Conservation (phyloP, 768 basidiomycete species). For the Leccinum longicurvipes region DNA sequence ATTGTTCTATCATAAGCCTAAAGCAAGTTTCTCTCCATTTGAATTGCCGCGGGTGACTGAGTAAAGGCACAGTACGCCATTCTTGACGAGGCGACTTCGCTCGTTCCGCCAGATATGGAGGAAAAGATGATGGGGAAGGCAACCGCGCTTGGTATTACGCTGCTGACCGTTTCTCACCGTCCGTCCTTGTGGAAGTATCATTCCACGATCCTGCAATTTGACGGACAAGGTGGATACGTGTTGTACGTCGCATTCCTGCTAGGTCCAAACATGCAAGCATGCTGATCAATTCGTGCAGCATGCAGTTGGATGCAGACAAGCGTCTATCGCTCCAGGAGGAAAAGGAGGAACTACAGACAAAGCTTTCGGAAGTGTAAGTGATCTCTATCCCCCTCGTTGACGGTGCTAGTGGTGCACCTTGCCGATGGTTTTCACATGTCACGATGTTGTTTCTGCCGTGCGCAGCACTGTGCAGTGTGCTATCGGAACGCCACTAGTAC, state of each 20-base stretch:
- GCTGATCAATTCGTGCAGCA: slow-evolving; percentile 43
- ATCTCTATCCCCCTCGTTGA: background rate
- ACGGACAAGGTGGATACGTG: slow-evolving; percentile 92
- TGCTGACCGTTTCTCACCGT: slow-evolving; percentile 93
- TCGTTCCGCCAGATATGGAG: slow-evolving; percentile 91
- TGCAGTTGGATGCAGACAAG: slow-evolving; percentile 85
- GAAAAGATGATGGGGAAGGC: slow-evolving; percentile 94
- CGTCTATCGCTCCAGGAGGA: slow-evolving; percentile 91
- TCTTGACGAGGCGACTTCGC: slow-evolving; percentile 92
- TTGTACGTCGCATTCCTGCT: slow-evolving; percentile 57
- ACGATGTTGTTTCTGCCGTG: background rate
- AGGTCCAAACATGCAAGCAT: background rate
- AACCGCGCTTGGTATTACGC: slow-evolving; percentile 80
- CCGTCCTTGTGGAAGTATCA: slow-evolving; percentile 94
- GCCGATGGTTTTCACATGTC: background rate
- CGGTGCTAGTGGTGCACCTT: background rate
- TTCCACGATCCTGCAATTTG: slow-evolving; percentile 83
- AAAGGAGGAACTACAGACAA: slow-evolving; percentile 84
- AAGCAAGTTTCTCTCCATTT: slow-evolving; percentile 44
- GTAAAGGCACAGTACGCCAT: slow-evolving; percentile 76
- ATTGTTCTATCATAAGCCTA: slow-evolving; percentile 92
- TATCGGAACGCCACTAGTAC: background rate
- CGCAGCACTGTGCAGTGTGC: background rate
- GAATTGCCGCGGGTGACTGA: background rate
- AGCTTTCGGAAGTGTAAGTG: slow-evolving; percentile 81